These are phyloP conservation scores for Amphicarpaea edgeworthii DNA, from an alignment of 306 rosid genomes.

Conservation along the genomic window DNA sequence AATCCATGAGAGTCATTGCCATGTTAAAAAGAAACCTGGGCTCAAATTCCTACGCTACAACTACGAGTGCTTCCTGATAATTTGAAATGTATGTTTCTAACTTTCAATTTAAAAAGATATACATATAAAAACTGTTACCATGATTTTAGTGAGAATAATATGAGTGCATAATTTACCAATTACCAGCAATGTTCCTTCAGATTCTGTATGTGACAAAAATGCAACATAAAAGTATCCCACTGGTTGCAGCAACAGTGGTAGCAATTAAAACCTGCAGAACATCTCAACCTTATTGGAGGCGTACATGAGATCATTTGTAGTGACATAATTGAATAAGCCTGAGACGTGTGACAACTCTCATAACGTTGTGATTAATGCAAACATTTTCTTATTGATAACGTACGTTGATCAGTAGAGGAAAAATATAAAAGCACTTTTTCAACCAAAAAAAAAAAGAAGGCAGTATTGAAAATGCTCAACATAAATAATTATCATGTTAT, in stretches of 20 bases:
- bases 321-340: constrained; percentile 26
- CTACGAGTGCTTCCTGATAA: neutral
- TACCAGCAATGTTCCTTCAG: neutral
- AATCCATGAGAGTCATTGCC: too few species aligned
- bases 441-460: too few species aligned
- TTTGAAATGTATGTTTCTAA: neutral
- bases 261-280: too few species aligned
- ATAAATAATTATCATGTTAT: too few species aligned
- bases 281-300: constrained; percentile 34
- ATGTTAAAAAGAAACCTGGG: neutral
- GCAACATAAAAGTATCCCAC: neutral
- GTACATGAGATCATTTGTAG: constrained; percentile 25
- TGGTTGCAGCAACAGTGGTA: neutral
- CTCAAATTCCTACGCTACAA: neutral
- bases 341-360: too few species aligned
- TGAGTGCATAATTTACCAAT: neutral
- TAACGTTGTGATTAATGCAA: too few species aligned
- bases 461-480: too few species aligned
- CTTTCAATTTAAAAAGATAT: neutral
- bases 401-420: too few species aligned
- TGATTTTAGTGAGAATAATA: neutral
- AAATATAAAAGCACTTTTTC: too few species aligned
- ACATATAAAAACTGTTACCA: neutral
- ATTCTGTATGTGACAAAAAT: neutral
- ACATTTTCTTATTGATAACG: too few species aligned